Conservation (phyloP, 257 asterid genomes). For the Capsicum rhomboideum region DNA sequence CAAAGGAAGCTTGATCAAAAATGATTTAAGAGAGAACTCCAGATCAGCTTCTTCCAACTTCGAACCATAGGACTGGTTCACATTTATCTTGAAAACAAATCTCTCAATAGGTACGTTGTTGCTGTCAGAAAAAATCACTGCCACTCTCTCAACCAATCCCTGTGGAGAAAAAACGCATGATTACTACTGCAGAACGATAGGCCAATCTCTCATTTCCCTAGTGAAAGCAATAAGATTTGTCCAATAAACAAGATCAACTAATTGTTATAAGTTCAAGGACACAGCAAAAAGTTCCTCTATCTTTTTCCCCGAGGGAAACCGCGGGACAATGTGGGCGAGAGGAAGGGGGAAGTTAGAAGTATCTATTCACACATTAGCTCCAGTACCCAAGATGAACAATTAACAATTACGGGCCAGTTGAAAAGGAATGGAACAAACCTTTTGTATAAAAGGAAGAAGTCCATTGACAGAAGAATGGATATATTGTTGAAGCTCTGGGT, state of each 20-base stretch:
- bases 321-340: not conserved
- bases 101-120: constrained; percentile 64
- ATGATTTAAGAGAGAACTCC: constrained; percentile 75
- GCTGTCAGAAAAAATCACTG: constrained; percentile 52
- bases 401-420: not conserved
- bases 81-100: constrained; percentile 69
- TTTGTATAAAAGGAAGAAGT: constrained; percentile 62
- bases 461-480: constrained; percentile 62
- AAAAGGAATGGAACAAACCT: constrained; percentile 28
- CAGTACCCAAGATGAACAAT: not conserved
- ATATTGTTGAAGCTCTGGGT: constrained; percentile 67
- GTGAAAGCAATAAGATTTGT: not conserved
- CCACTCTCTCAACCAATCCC: constrained; percentile 92
- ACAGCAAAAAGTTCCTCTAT: not conserved
- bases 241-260: not conserved
- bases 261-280: not conserved
- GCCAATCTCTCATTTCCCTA: not conserved
- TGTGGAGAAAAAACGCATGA: constrained; percentile 8
- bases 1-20: constrained; percentile 71
- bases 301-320: not conserved
- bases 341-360: not conserved
- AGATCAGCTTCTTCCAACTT: constrained; percentile 58
- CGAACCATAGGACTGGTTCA: constrained; percentile 51
- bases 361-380: not conserved
- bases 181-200: not conserved